phyloP scores from a whole-genome alignment of 2,329 filamentous ascomycete genomes.

The Ustulina deusta region DNA sequence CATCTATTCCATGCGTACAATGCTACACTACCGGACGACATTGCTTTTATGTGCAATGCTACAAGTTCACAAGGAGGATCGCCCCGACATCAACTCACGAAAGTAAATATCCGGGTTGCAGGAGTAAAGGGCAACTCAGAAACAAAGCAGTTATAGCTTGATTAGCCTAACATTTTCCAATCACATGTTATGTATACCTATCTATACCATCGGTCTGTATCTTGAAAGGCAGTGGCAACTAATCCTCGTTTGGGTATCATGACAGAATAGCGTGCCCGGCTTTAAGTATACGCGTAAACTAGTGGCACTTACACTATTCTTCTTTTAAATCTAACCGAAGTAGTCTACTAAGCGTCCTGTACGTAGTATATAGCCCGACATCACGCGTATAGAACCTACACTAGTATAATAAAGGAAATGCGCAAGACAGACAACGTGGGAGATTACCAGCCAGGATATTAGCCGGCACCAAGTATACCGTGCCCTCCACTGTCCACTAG shows the following conservation, averaged over 20 bases:
- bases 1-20: conserved; percentile 18
- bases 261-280: no score
- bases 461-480: conserved; percentile 8
- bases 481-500: conserved; percentile 2
- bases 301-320: conserved; percentile 1
- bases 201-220: neutral
- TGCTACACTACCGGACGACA: conserved; percentile 20
- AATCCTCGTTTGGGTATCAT: neutral
- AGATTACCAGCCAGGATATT: conserved; percentile 8
- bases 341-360: neutral
- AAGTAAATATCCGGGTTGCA: conserved; percentile 1
- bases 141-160: neutral
- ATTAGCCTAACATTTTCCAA: neutral
- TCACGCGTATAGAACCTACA: neutral
- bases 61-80: neutral
- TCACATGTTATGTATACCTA: neutral
- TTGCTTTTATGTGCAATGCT: conserved; percentile 3
- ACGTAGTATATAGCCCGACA: no score
- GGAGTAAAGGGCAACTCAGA: neutral
- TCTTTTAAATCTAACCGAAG: neutral
- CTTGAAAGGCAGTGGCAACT: neutral
- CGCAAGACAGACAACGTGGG: conserved; percentile 12
- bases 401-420: neutral
- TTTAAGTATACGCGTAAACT: neutral
- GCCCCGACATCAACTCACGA: conserved; percentile 1